Base-by-base conservation (phyloP, 2,329 filamentous ascomycete species). In the Penicillium digitatum region DNA sequence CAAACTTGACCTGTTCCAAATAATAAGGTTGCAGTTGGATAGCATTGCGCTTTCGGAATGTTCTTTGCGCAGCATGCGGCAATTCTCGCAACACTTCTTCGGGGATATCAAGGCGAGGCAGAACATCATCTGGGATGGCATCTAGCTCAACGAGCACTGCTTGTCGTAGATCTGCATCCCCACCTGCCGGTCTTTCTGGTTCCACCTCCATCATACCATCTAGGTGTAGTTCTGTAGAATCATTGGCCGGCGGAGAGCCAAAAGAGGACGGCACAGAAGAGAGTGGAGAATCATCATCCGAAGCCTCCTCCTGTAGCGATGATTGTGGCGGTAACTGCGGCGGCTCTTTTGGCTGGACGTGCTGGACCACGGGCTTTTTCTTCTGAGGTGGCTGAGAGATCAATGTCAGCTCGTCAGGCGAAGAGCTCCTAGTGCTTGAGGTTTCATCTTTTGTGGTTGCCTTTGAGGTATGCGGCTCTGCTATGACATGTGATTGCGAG, bases 21-120 rank as follows among this genome's bases (percentile, higher is more conserved):
- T 73, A 63, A 54, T 79, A 80, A 2, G 78, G 78, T 57, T 79
- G 76, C 27, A 79, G 57, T 52, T 80, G 78, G 46, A 79, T 79
- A 8, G 76, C 72, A 59, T 77, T 78, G 37, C 78, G 73, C 52
- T 76, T 69, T 48, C 78, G 69, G 22, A 79, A 63, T 4, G 64
- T 66, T 53, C 74, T 69, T 55, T 69, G 65, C n/a, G 52, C 46
- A 16, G 67, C 67, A 31, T 62, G 66, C 27, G 59, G 55, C 31
- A 67, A 26, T 53, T 71, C 62, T 26, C 50, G 60, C 43, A 70
- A 27, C 18, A 71, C 48, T 10, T 70, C 66, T 12, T 68, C 64
- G 0, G 65, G 60, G 11, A 72, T 62, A 14, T 72, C 66, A 10
- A 66, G 48, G 11, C 62, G 48, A 7, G 61, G 56, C 8, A 66